Percentiles rank a stretch among this genome's conserved stretches.
These are phyloP conservation scores for Rhododendron kiyosumense DNA, from an alignment of 148 eudicot species.

Conservation along the genomic window DNA sequence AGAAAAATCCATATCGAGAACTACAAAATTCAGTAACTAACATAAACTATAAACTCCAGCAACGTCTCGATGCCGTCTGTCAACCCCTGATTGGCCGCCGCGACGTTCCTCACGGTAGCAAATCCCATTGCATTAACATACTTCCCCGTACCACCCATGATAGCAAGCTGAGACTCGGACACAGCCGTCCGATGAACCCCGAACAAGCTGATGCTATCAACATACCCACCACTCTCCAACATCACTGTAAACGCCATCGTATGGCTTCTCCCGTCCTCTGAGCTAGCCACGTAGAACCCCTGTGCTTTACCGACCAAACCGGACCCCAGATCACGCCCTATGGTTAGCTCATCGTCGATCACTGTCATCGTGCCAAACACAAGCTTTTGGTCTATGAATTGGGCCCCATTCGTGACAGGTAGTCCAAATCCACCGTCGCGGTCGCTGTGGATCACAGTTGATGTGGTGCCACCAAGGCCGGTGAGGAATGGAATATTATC, in stretches of 20 bases:
- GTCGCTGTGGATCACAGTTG: not conserved
- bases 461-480: not conserved
- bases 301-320: conserved; percentile 22
- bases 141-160: conserved; percentile 83
- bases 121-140: conserved; percentile 49
- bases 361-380: conserved; percentile 19
- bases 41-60: conserved; percentile 17
- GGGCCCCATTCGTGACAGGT: not conserved
- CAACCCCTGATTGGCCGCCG: not conserved
- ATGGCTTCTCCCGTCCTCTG: conserved; percentile 17
- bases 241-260: conserved; percentile 16
- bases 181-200: conserved; percentile 57
- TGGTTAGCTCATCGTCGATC: conserved; percentile 19
- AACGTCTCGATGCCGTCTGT: conserved; percentile 18
- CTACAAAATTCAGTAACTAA: not conserved
- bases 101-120: conserved; percentile 35
- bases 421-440: conserved; percentile 6
- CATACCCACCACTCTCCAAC: conserved; percentile 20
- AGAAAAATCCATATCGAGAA: not conserved
- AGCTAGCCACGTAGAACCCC: conserved; percentile 16
- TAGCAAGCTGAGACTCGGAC: conserved; percentile 44
- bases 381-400: conserved; percentile 8
- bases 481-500: conserved; percentile 17
- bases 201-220: conserved; percentile 36
- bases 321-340: conserved; percentile 14